Percentiles rank a stretch among this genome's conserved stretches.
Evolutionary conservation across 352 stramenopile species (phyloP).

Genomic region (Bremia lactucae): DNA sequence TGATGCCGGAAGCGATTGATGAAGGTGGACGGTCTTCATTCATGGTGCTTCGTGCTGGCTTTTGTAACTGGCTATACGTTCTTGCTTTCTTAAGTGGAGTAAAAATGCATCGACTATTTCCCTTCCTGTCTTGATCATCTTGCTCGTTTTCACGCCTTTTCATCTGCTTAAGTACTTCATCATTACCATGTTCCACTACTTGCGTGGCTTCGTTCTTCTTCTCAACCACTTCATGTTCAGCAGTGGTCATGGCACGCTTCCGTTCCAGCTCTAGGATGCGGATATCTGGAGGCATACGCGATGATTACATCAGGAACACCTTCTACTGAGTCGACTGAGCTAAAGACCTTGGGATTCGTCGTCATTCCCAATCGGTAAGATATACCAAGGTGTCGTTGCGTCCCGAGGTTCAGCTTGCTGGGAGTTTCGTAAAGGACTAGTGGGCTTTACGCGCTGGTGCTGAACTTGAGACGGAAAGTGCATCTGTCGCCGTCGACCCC

Average conservation of each 20-base stretch:
- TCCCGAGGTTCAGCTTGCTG: constrained; percentile 7
- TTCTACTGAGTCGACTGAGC: no score
- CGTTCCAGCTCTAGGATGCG: constrained; percentile 39
- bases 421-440: constrained; percentile 8
- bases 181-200: neutral
- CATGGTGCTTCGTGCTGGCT: neutral
- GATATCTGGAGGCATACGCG: constrained; percentile 28
- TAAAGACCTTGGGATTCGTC: constrained; percentile 40
- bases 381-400: constrained; percentile 42
- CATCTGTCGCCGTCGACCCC: constrained; percentile 35
- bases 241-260: constrained; percentile 6
- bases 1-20: constrained; percentile 18
- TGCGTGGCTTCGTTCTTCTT: neutral
- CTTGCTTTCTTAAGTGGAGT: constrained; percentile 43
- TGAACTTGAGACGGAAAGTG: constrained; percentile 41
- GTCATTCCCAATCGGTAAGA: constrained; percentile 28
- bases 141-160: constrained; percentile 1
- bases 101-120: constrained; percentile 32
- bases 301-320: neutral
- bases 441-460: constrained; percentile 13
- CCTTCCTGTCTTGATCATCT: constrained; percentile 2
- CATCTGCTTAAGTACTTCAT: constrained; percentile 1
- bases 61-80: constrained; percentile 7
- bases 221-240: neutral
- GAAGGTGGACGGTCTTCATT: constrained; percentile 7